These are phyloP conservation scores for Aspergillus alliaceus DNA, from an alignment of 2,329 filamentous ascomycete species.

Conservation along the genomic window DNA sequence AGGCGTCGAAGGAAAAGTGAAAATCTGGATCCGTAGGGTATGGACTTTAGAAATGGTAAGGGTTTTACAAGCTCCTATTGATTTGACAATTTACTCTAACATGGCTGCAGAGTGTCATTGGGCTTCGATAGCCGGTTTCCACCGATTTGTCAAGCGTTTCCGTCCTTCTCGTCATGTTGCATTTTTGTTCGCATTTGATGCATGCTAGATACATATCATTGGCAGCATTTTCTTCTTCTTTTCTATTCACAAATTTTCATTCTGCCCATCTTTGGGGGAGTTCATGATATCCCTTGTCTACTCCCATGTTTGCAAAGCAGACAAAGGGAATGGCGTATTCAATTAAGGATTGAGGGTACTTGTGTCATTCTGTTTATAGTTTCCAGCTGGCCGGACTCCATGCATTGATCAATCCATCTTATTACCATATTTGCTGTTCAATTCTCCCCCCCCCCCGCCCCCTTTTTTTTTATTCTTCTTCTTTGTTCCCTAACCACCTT, in stretches of 20 bases:
- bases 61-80: neutral
- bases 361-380: slow-evolving; percentile 20
- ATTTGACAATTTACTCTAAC: slow-evolving; percentile 18
- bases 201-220: slow-evolving; percentile 14
- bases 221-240: slow-evolving; percentile 7
- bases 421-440: no score
- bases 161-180: slow-evolving; percentile 18
- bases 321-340: slow-evolving; percentile 20
- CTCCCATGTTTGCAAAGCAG: slow-evolving; percentile 12
- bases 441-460: no score
- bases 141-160: slow-evolving; percentile 4
- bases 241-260: slow-evolving; percentile 8
- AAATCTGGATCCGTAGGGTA: slow-evolving; percentile 96
- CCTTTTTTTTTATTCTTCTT: neutral
- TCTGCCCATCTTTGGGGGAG: slow-evolving; percentile 16
- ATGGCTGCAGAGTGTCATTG: slow-evolving; percentile 70
- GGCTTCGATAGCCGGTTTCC: slow-evolving; percentile 56
- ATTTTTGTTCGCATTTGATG: slow-evolving; percentile 14
- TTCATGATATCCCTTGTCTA: slow-evolving; percentile 25
- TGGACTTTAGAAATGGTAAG: slow-evolving; percentile 95
- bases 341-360: slow-evolving; percentile 14
- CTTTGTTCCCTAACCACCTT: neutral
- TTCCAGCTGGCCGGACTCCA: slow-evolving; percentile 15
- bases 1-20: slow-evolving; percentile 85
- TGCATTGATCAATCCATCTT: slow-evolving; percentile 13